Conservation (phyloP, 257 asterid species). For the Forsythia suspensa region DNA sequence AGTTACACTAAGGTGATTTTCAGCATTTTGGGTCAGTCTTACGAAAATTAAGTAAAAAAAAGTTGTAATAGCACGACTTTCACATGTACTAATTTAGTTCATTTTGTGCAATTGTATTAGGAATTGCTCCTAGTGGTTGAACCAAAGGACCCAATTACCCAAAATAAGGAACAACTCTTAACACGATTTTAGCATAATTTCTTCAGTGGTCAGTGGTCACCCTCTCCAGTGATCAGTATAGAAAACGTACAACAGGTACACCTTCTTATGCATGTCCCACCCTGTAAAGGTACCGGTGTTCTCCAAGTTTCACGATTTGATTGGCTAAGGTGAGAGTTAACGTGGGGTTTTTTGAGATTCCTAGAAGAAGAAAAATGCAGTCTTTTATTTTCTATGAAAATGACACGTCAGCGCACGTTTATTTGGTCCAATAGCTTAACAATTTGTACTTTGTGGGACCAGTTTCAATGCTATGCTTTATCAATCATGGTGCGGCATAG, state of each 20-base stretch:
- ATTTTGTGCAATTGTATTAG: too few relatives aligned
- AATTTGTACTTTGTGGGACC: neutral
- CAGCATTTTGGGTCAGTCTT: too few relatives aligned
- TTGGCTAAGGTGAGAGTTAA: constrained; percentile 19
- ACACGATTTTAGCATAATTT: neutral
- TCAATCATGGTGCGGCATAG: neutral
- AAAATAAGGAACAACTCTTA: neutral
- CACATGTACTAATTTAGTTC: too few relatives aligned
- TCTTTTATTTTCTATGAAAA: constrained; percentile 18
- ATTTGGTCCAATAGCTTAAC: neutral
- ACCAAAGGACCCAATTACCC: neutral
- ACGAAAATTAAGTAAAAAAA: too few relatives aligned
- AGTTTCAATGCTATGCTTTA: neutral
- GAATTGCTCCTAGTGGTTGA: neutral
- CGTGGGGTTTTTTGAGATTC: constrained; percentile 24
- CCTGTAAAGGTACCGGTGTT: constrained; percentile 15
- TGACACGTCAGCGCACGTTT: constrained; percentile 30
- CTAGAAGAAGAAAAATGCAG: constrained; percentile 11
- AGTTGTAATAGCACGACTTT: too few relatives aligned
- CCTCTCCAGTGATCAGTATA: neutral
- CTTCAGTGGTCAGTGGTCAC: neutral
- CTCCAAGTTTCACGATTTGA: constrained; percentile 26
- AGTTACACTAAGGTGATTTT: too few relatives aligned
- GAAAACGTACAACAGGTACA: constrained; percentile 23
- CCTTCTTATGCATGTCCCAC: constrained; percentile 1